Percentiles rank a stretch among this genome's conserved stretches.
These are phyloP conservation scores for Tulasnella calospora DNA, from an alignment of 768 basidiomycete genomes.

Conservation along the genomic window DNA sequence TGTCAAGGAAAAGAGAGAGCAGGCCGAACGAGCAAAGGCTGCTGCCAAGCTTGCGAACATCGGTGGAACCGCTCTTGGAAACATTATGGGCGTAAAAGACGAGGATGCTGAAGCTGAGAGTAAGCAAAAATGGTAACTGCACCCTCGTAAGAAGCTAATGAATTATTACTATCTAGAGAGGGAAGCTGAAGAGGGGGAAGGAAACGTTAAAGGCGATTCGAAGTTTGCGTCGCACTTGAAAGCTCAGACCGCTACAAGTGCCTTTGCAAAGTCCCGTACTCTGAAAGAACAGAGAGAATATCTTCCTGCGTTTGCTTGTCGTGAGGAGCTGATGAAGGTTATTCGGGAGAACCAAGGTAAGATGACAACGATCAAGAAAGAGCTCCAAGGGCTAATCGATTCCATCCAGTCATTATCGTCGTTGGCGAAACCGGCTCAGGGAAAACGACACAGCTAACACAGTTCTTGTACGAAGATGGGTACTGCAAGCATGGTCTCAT, in stretches of 20 bases:
- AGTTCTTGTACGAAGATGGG: constrained; percentile 96
- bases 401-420: constrained; percentile 70
- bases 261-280: constrained; percentile 74
- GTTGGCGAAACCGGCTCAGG: constrained; percentile 99
- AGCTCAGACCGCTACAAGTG: constrained; percentile 65
- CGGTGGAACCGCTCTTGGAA: constrained; percentile 90
- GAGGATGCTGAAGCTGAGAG: constrained; percentile 90
- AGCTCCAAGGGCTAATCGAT: not conserved
- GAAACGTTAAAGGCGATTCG: constrained; percentile 66
- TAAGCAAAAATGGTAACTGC: constrained; percentile 42
- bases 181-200: constrained; percentile 54
- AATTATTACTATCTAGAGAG: constrained; percentile 40
- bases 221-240: constrained; percentile 97
- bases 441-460: constrained; percentile 93
- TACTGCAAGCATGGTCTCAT: constrained; percentile 86
- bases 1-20: constrained; percentile 93
- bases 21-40: constrained; percentile 92
- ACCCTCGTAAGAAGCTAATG: not conserved
- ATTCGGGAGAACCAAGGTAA: constrained; percentile 93
- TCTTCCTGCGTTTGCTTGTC: constrained; percentile 93
- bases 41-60: constrained; percentile 91
- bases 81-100: constrained; percentile 95
- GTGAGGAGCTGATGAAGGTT: constrained; percentile 83
- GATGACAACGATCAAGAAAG: no score
- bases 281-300: constrained; percentile 95